Base-by-base conservation (phyloP, 768 basidiomycete genomes). In the Sporobolomyces pararoseus region DNA sequence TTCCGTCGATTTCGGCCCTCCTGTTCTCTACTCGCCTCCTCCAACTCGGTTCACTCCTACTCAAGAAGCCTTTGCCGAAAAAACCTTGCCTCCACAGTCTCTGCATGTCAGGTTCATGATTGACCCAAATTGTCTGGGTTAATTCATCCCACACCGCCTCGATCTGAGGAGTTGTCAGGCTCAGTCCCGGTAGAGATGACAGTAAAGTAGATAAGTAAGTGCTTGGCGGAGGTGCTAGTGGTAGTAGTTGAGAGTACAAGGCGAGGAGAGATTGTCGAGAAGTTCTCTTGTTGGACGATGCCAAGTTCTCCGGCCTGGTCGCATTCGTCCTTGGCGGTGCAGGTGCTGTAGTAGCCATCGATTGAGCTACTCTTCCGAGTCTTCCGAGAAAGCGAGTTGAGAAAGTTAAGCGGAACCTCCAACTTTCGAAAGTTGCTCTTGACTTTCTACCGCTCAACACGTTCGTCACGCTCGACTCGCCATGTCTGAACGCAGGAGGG, bases 21-120 rank as follows among this genome's bases (percentile, higher is more conserved):
- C 80, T 83, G 77, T 90, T 91, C 68, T 88, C 82, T 75, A 90
- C 87, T 53, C 96, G 82, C 25, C 87, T 85, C 68, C 87, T 82
- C 96, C 96, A 99, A 64, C 86, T 91, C 12, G 95, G 94, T 79
- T 99, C 96, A 79, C 93, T 96, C 66, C 96, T 81, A 47, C 91
- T 94, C 61, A 99, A 82, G 77, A 89, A 89, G 1, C 96, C 96
- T 79, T 99, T 99, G 29, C 96, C 96, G 79, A 98, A 99, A 81
- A 98, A 97, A 0, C 96, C 96, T 68, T 89, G 81, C 53, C 85
- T 82, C 90, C 96, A 99, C 44, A 98, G 83, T 7, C 87, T 80
- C 72, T 82, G 82, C 51, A 86, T 86, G 77, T 92, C 86, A 29
- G 80, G 83, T 32, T 82, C 79, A 66, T 87, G 83, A 0, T 84